phyloP scores from a whole-genome alignment of 352 stramenopile genomes.

The Globisporangium nagaii region DNA sequence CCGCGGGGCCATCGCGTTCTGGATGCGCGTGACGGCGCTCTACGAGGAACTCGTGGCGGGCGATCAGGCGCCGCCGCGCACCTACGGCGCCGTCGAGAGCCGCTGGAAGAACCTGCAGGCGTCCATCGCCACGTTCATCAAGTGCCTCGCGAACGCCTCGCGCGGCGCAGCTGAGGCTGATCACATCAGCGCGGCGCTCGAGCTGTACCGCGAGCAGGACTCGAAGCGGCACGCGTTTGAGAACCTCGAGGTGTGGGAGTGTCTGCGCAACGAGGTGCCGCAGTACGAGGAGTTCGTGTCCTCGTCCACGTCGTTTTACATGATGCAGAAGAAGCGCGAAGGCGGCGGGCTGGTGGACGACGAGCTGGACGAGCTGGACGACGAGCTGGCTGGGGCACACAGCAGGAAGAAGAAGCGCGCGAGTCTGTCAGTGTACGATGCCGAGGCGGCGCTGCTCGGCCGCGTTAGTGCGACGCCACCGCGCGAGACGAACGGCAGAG shows the following conservation, averaged over 20 bases:
- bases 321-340: conserved; percentile 7
- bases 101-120: conserved; percentile 10
- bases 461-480: neutral
- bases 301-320: conserved; percentile 4
- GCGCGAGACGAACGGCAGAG: neutral
- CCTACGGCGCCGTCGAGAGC: conserved; percentile 1
- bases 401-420: conserved; percentile 1
- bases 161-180: neutral
- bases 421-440: conserved; percentile 1
- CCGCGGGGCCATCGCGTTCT: neutral
- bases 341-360: neutral
- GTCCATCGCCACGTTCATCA: neutral
- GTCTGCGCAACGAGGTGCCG: conserved; percentile 8
- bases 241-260: conserved; percentile 7
- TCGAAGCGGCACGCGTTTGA: conserved; percentile 4
- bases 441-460: neutral
- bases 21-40: conserved; percentile 3
- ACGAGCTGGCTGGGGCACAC: neutral
- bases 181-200: neutral
- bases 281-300: conserved; percentile 7
- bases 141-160: neutral
- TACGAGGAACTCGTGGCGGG: conserved; percentile 1
- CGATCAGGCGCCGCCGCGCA: conserved; percentile 5
- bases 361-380: neutral
- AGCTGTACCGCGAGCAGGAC: conserved; percentile 4